phyloP scores from a whole-genome alignment of 768 basidiomycete genomes.

The Amanita molliuscula region DNA sequence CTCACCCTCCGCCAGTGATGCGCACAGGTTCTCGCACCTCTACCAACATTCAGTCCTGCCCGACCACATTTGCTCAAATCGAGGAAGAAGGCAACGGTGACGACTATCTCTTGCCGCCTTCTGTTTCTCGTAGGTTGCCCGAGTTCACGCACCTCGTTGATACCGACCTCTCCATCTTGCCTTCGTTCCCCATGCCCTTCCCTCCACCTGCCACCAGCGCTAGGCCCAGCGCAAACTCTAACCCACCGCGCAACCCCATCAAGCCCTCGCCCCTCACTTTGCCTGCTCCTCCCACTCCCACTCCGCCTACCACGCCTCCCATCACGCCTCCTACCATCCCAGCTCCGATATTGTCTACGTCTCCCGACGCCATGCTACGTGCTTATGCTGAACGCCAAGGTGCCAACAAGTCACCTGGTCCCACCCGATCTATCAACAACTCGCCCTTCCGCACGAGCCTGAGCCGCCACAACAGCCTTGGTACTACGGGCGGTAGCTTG shows the following conservation, averaged over 20 bases:
- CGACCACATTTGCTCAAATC: neutral
- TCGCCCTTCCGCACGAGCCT: too few species aligned
- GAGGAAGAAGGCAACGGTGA: too few species aligned
- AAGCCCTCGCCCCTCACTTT: conserved; percentile 6
- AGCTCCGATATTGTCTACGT: conserved; percentile 24
- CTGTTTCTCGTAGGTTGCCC: too few species aligned
- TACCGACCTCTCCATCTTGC: too few species aligned
- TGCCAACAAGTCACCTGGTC: neutral
- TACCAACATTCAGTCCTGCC: neutral
- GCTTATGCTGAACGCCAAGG: conserved; percentile 47
- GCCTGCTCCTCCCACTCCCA: conserved; percentile 13
- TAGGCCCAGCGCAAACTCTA: neutral
- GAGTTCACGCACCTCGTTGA: neutral
- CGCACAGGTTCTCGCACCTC: conserved; percentile 35
- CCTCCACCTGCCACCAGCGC: too few species aligned
- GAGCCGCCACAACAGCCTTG: neutral
- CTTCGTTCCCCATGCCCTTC: too few species aligned
- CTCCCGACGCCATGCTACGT: conserved; percentile 69
- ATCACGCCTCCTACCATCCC: conserved; percentile 13
- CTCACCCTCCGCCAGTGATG: conserved; percentile 45
- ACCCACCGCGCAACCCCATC: neutral
- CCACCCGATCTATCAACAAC: neutral
- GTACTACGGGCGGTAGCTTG: neutral
- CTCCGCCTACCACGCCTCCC: neutral
- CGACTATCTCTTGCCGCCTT: too few species aligned